Conservation (phyloP, 352 stramenopile genomes). For the Blastocystis hominis region DNA sequence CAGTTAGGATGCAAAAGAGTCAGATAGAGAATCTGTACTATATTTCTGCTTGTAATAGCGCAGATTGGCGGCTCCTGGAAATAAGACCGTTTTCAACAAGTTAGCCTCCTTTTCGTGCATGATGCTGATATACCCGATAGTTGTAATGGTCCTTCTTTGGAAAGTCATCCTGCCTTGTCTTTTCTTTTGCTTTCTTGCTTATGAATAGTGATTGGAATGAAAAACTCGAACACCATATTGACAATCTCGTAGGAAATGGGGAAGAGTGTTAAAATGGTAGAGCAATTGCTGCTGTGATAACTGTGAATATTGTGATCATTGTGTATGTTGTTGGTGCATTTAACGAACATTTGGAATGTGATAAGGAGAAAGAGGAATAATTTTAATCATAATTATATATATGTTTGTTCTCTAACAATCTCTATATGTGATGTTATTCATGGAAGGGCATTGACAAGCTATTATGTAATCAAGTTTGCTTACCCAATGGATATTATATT, state of each 20-base stretch:
- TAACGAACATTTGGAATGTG: conserved; percentile 14
- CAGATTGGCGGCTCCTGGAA: conserved; percentile 24
- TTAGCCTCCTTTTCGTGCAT: conserved; percentile 2
- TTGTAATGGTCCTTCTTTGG: conserved; percentile 3
- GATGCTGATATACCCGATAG: not conserved
- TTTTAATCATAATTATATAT: not conserved
- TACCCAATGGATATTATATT: not conserved
- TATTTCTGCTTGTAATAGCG: not conserved
- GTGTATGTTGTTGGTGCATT: conserved; percentile 39
- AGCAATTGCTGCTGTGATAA: conserved; percentile 20
- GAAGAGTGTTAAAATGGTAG: not conserved
- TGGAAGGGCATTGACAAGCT: not conserved
- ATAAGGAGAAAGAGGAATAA: conserved; percentile 54
- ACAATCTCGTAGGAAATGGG: not conserved
- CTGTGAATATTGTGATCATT: conserved; percentile 26
- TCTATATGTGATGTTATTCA: not conserved
- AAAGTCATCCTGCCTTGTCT: conserved; percentile 33
- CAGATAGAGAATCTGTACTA: conserved; percentile 31
- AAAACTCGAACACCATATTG: not conserved
- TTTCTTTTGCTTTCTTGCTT: not conserved
- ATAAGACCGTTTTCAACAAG: conserved; percentile 29
- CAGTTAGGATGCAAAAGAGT: not conserved
- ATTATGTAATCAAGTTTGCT: not conserved
- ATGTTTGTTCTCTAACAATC: not conserved
- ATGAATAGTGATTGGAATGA: conserved; percentile 23